Base-by-base conservation (phyloP, 2,329 filamentous ascomycete species). In the Mariannaea elegans region DNA sequence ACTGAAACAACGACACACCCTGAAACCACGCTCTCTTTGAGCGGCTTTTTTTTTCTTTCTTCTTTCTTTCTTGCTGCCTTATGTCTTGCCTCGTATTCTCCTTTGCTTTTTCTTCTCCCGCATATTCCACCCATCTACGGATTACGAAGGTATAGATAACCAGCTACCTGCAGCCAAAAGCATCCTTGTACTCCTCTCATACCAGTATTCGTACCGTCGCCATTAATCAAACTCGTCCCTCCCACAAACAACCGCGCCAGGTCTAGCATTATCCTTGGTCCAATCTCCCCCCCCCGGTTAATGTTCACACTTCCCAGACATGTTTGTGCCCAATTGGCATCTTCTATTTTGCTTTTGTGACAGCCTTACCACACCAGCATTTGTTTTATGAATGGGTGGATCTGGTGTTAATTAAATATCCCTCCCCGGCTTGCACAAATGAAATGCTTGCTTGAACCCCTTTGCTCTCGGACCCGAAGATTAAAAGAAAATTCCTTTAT, bases 1-100 rank as follows among this genome's bases (percentile, higher is more conserved):
- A 49, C 50, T 55, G 56, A 59, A 55, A 59, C 56, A 24, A 19
- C 18, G 19, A 32, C 8, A 19, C 16, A 42, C 41, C 31, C 42
- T 50, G 38, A 59, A 45, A 54, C 51, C 12, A 31, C 36, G 13
- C n/a, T 21, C 32, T 19, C 5, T 54, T n/a, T 19, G 36, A 39
- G 36, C 10, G 6, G 21, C 32, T 10, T 10, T n/a, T 29, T 23
- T 45, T 29, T 16, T 41, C 24, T 32, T 55, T 16, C 13, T 14
- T 16, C 12, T 14, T 10, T 24, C 13, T 14, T 19, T 19, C n/a
- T n/a, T n/a, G n/a, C n/a, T n/a, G n/a, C n/a, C n/a, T n/a, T n/a
- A n/a, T 14, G 18, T 36, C 14, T 49, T 12, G 27, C 12, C 27
- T 31, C 27, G 27, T n/a, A n/a, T n/a, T n/a, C n/a, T n/a, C n/a